Conservation (phyloP, 768 basidiomycete genomes). For the Kondoa subrosea region DNA sequence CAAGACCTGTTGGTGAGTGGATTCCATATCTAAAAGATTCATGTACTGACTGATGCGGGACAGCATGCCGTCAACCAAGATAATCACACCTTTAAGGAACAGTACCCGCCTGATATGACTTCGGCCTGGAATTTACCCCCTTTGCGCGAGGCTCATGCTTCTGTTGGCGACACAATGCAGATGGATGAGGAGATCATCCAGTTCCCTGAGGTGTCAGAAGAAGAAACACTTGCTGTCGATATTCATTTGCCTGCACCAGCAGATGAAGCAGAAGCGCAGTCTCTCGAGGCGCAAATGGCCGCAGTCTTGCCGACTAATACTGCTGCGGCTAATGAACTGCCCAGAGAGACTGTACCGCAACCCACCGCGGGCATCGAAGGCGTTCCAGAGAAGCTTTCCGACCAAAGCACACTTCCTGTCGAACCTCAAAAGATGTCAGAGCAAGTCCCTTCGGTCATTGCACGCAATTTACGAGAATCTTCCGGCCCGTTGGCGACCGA, state of each 20-base stretch:
- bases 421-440: too few species aligned
- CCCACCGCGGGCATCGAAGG: too few species aligned
- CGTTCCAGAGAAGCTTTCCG: too few species aligned
- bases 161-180: background rate
- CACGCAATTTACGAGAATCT: too few species aligned
- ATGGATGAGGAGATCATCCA: background rate
- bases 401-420: too few species aligned
- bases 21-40: background rate
- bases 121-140: background rate
- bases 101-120: background rate
- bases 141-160: background rate
- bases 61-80: background rate
- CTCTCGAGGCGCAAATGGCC: background rate
- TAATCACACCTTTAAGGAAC: background rate
- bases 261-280: background rate
- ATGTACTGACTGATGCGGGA: background rate
- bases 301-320: background rate
- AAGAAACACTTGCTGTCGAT: background rate
- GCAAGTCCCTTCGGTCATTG: too few species aligned
- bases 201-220: background rate
- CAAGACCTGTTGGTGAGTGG: background rate
- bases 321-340: too few species aligned
- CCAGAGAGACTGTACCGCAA: too few species aligned
- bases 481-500: too few species aligned
- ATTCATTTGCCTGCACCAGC: too few species aligned